Conservation (phyloP, 108 stramenopile species). For the Conticribra weissflogii region DNA sequence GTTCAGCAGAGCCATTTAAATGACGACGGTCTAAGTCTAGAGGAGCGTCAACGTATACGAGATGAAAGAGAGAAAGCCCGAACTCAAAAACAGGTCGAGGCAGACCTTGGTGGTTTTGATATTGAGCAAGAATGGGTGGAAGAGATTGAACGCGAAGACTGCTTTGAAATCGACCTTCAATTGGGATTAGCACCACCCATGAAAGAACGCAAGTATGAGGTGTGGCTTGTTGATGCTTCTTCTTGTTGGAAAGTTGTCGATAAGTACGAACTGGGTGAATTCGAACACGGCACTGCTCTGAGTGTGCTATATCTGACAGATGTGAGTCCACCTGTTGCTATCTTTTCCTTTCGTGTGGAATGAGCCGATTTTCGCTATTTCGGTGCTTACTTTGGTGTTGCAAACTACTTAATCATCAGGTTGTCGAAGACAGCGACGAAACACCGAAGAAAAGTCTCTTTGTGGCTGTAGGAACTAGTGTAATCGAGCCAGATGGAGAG, state of each 20-base stretch:
- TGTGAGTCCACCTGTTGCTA: slow-evolving; percentile 43
- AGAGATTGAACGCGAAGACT: slow-evolving; percentile 87
- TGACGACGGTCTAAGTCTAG: slow-evolving; percentile 75
- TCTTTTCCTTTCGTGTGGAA: background rate
- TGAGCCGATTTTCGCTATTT: background rate
- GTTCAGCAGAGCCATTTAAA: slow-evolving; percentile 71
- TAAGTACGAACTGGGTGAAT: slow-evolving; percentile 72
- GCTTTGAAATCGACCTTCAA: slow-evolving; percentile 67
- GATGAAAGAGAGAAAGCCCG: slow-evolving; percentile 81
- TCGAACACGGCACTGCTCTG: slow-evolving; percentile 77
- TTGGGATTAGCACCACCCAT: slow-evolving; percentile 83
- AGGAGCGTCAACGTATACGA: slow-evolving; percentile 72
- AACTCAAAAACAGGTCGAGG: slow-evolving; percentile 85
- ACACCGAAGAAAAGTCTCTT: slow-evolving; percentile 54
- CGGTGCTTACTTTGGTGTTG: slow-evolving; percentile 1
- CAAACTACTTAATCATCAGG: background rate
- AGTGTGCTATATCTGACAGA: slow-evolving; percentile 77
- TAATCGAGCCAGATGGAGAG: slow-evolving; percentile 80
- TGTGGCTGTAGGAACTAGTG: slow-evolving; percentile 75
- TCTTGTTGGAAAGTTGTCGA: slow-evolving; percentile 82
- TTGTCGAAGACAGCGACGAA: slow-evolving; percentile 59
- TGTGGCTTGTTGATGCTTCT: slow-evolving; percentile 88
- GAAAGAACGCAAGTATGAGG: slow-evolving; percentile 59
- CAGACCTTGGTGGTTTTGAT: slow-evolving; percentile 90
- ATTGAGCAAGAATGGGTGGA: slow-evolving; percentile 91